A percentile compares a stretch with the other conserved stretches of the same genome.
Conservation (phyloP, 2,329 filamentous ascomycete species). For the Cryphonectria carpinicola region DNA sequence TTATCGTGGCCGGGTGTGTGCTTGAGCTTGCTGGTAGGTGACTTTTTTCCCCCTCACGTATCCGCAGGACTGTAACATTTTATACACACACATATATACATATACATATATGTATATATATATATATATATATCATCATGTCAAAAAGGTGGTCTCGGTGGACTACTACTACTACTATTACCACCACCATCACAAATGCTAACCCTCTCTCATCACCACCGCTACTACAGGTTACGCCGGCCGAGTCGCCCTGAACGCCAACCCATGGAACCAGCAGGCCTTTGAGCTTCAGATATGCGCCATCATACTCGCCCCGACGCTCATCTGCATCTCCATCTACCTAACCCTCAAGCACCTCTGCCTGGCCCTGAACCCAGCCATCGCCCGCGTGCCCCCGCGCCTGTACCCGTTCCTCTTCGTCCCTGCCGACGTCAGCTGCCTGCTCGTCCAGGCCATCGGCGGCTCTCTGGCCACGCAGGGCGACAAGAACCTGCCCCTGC, state of each 20-base stretch:
- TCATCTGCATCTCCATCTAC: slow-evolving; percentile 67
- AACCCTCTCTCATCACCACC: background rate
- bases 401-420: slow-evolving; percentile 62
- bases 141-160: background rate
- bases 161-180: rapidly evolving
- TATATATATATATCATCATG: background rate
- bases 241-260: slow-evolving; percentile 53
- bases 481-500: slow-evolving; percentile 43
- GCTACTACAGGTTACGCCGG: slow-evolving; percentile 53
- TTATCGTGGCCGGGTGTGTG: slow-evolving; percentile 53
- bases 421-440: slow-evolving; percentile 61
- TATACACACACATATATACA: background rate
- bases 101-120: background rate
- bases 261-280: slow-evolving; percentile 57
- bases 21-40: slow-evolving; percentile 55
- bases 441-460: slow-evolving; percentile 62
- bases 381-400: slow-evolving; percentile 56
- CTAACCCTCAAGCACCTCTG: slow-evolving; percentile 65
- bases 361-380: slow-evolving; percentile 50
- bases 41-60: background rate
- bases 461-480: slow-evolving; percentile 57
- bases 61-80: no score
- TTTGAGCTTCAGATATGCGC: slow-evolving; percentile 64
- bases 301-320: slow-evolving; percentile 63
- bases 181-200: background rate